Evolutionary conservation across 176 grass and related monocot species (phyloP), one percentile per base, ranked within the genome.

Genomic region (Cymbopogon citratus): DNA sequence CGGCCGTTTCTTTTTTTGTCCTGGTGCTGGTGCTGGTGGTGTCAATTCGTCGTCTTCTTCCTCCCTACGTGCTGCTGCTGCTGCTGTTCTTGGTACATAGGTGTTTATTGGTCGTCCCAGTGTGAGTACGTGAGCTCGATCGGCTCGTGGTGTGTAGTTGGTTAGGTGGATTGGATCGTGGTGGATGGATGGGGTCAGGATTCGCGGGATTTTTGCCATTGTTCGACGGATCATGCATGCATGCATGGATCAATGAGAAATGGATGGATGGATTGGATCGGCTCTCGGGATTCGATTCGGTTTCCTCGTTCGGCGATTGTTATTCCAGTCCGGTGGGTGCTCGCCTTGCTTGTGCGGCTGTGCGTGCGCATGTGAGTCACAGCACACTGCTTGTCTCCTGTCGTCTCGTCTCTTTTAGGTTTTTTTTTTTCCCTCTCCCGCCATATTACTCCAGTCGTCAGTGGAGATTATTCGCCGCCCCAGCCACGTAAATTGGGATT

Each of bases 351-450:
- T 44, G 24, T 34, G 80, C 70, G 12, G 41, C 41, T 66, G 57
- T 81, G 72, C 21, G 74, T 79, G 87, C 67, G 78, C 83, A 82
- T 89, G 79, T 89, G 78, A 86, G 59, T 89, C 78, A 86, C 83
- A 86, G 59, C 87, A 86, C 87, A 82, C 73, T 61, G 83, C 73
- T 38, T 81, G 87, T 61, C 73, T 51, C 76, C 52, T 63, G 41
- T 41, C 28, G 19, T 70, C 27, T 45, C n/a, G n/a, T n/a, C 66
- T 79, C 5, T 21, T 3, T 36, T 36, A 34, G 33, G 2, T 34
- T 34, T 34, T 12, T 44, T 3, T 38, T 5, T 51, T 24, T n/a
- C n/a, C 9, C 14, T 65, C 65, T 9, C 52, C 56, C 21, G 2
- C 51, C 51, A 23, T 23, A 3, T 23, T 23, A 56, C 19, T 24